Conservation (phyloP, 345 rosid genomes). For the Gossypium ekmanianum region DNA sequence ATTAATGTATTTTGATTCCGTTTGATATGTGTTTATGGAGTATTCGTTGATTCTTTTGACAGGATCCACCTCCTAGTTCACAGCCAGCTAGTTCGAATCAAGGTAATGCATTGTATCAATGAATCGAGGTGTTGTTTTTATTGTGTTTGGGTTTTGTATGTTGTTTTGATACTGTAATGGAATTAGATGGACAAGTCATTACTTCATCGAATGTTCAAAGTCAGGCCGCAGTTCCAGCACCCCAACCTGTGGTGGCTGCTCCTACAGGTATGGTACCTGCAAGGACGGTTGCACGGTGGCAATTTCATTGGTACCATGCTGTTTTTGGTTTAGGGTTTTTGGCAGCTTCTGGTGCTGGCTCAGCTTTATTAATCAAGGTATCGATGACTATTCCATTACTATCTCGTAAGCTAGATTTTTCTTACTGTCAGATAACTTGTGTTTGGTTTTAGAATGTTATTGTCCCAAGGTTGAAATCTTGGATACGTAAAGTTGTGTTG, state of each 20-base stretch:
- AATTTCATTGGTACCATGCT: conserved; percentile 87
- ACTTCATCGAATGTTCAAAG: conserved; percentile 52
- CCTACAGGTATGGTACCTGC: conserved; percentile 39
- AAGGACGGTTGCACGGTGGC: conserved; percentile 28
- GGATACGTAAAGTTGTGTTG: conserved; percentile 73
- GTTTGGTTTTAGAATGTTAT: conserved; percentile 59
- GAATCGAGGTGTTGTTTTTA: conserved; percentile 1
- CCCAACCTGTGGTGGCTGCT: conserved; percentile 55
- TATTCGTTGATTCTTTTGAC: conserved; percentile 11
- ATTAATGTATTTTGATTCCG: not conserved
- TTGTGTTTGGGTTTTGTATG: conserved; percentile 19
- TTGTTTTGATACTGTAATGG: conserved; percentile 18
- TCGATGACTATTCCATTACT: not conserved
- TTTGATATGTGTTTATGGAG: not conserved
- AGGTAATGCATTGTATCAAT: conserved; percentile 37
- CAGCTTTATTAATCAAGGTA: conserved; percentile 79
- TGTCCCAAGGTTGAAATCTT: conserved; percentile 74
- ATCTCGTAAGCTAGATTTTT: not conserved
- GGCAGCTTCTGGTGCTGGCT: conserved; percentile 88
- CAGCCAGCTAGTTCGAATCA: conserved; percentile 48
- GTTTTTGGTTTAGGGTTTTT: conserved; percentile 65
- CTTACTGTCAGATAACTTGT: conserved; percentile 14
- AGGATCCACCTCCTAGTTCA: conserved; percentile 84
- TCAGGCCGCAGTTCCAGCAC: conserved; percentile 46
- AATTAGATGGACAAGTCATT: conserved; percentile 48